A percentile compares a stretch with the other conserved stretches of the same genome.
These are phyloP conservation scores for Hemileia vastatrix DNA, from an alignment of 1,284 basidiomycete species.

Conservation along the genomic window DNA sequence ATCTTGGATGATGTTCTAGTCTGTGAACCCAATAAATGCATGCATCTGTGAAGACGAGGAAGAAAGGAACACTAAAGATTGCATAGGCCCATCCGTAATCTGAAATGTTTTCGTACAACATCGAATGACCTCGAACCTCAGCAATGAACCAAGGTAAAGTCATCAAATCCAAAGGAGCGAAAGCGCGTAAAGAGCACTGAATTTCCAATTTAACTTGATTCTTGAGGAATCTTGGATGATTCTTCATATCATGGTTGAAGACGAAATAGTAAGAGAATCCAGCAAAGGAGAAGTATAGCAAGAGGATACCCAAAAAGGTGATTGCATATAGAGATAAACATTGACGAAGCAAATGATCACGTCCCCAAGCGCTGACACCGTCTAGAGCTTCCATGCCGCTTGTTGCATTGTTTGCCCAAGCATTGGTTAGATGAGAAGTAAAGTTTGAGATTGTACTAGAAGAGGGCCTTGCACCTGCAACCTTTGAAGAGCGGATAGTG, in stretches of 20 bases:
- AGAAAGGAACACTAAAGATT: conserved; percentile 47
- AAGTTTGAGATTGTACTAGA: conserved; percentile 22
- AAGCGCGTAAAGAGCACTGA: conserved; percentile 60
- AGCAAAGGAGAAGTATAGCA: conserved; percentile 76
- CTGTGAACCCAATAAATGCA: conserved; percentile 91
- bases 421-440: not conserved
- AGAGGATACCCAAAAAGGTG: conserved; percentile 68
- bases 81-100: conserved; percentile 35
- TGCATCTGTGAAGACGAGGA: conserved; percentile 83
- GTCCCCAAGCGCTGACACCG: conserved; percentile 52
- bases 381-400: not conserved
- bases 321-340: conserved; percentile 62
- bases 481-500: conserved; percentile 7
- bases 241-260: conserved; percentile 94
- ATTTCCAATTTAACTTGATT: conserved; percentile 82
- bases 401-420: not conserved
- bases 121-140: conserved; percentile 78
- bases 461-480: conserved; percentile 10
- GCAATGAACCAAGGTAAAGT: conserved; percentile 89
- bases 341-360: conserved; percentile 71
- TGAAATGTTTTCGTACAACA: conserved; percentile 62
- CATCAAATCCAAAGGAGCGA: conserved; percentile 57
- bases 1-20: conserved; percentile 69
- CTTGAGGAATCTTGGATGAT: conserved; percentile 84
- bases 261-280: conserved; percentile 70